A percentile compares a stretch with the other conserved stretches of the same genome.
phyloP scores from a whole-genome alignment of 768 basidiomycete genomes.

The Termitomyces sp. region DNA sequence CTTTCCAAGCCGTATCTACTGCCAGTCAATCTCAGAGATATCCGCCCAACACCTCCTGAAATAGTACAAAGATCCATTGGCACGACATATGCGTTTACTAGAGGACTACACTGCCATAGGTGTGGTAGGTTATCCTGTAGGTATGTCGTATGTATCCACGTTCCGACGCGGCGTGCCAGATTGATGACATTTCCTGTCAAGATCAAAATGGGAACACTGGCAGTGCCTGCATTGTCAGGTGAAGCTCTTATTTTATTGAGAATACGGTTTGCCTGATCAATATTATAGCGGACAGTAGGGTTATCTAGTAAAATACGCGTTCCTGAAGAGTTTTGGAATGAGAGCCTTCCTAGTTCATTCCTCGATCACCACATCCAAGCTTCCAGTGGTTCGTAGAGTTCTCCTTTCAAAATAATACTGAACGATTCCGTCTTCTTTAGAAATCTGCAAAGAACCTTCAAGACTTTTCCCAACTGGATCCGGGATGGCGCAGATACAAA shows the following conservation, averaged over 20 bases:
- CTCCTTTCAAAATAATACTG: neutral
- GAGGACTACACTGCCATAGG: constrained; percentile 60
- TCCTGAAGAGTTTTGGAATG: constrained; percentile 30
- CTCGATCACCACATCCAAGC: constrained; percentile 24
- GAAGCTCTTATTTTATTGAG: neutral
- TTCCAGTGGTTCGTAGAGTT: constrained; percentile 23
- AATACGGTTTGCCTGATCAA: neutral
- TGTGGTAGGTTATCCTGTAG: constrained; percentile 76
- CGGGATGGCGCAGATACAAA: constrained; percentile 27
- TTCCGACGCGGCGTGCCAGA: neutral
- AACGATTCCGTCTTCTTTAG: constrained; percentile 14
- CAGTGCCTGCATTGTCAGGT: constrained; percentile 63
- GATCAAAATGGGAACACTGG: constrained; percentile 72
- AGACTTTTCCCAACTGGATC: constrained; percentile 17
- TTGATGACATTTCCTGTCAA: constrained; percentile 18
- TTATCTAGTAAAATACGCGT: constrained; percentile 23
- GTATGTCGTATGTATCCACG: constrained; percentile 28
- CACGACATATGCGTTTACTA: constrained; percentile 50
- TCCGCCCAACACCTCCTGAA: constrained; percentile 31
- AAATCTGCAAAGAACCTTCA: constrained; percentile 19
- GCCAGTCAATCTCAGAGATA: constrained; percentile 26
- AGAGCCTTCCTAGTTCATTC: constrained; percentile 23
- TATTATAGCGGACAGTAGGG: constrained; percentile 15
- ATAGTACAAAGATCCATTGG: constrained; percentile 28
- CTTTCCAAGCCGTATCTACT: constrained; percentile 26